Conservation (phyloP, 352 stramenopile species). For the Pythium inflatum region DNA sequence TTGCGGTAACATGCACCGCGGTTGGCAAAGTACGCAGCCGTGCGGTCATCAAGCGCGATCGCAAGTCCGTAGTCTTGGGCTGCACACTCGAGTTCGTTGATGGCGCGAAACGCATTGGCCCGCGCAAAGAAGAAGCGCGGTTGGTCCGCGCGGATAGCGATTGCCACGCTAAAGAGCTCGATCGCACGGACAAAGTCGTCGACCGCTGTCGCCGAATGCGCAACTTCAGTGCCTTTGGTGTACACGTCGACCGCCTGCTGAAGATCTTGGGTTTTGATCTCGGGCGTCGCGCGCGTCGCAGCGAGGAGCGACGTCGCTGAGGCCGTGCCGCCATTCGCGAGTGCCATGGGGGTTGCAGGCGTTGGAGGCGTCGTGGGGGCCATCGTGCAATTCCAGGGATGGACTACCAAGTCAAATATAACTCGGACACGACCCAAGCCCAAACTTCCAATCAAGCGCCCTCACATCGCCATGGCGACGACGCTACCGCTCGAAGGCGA, state of each 20-base stretch:
- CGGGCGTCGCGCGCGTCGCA: constrained; percentile 35
- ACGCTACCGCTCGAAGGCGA: constrained; percentile 81
- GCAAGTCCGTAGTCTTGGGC: constrained; percentile 63
- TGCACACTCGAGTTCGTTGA: constrained; percentile 71
- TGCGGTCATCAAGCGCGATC: constrained; percentile 68
- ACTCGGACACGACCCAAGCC: neutral
- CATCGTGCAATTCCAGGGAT: no score
- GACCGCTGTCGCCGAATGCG: constrained; percentile 52
- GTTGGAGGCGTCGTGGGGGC: no score
- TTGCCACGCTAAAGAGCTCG: constrained; percentile 75
- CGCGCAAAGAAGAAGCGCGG: constrained; percentile 75
- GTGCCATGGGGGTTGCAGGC: neutral
- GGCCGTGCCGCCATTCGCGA: neutral
- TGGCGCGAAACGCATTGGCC: constrained; percentile 71
- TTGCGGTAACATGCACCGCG: constrained; percentile 76
- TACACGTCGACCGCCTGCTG: constrained; percentile 80
- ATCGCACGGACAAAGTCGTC: constrained; percentile 78
- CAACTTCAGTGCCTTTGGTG: constrained; percentile 74
- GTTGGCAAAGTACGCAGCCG: constrained; percentile 74
- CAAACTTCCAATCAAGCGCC: no score
- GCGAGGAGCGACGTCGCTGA: constrained; percentile 9
- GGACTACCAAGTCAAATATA: constrained; percentile 32
- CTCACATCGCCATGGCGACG: constrained; percentile 55
- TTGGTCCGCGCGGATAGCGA: constrained; percentile 70
- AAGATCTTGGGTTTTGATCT: constrained; percentile 66